These are phyloP conservation scores for Prunus salicina DNA, from an alignment of 306 rosid genomes.

Conservation along the genomic window DNA sequence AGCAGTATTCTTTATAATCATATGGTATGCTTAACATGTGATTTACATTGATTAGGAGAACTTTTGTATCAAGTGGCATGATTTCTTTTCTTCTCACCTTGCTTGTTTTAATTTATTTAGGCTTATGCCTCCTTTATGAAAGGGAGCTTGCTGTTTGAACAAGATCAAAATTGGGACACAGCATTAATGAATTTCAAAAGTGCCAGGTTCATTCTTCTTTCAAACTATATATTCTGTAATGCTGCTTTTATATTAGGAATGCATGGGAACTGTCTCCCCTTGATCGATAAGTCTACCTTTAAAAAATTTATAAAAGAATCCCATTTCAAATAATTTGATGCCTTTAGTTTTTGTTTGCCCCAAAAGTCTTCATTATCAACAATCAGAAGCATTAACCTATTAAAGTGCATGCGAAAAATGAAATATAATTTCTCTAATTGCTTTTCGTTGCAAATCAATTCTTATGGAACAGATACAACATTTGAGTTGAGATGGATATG, in stretches of 20 bases:
- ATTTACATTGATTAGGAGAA: background rate
- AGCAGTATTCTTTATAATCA: background rate
- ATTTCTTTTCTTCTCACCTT: conserved; percentile 10
- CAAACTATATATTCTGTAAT: background rate
- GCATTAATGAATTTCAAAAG: conserved; percentile 90
- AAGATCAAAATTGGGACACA: conserved; percentile 90
- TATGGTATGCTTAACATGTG: background rate
- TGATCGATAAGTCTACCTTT: background rate
- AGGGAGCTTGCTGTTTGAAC: conserved; percentile 93
- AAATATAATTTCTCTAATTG: background rate
- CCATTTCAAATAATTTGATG: background rate
- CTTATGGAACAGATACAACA: background rate
- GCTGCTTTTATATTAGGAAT: background rate
- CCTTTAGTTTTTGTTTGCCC: background rate
- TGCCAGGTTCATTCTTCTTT: conserved; percentile 70
- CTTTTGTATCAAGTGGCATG: background rate
- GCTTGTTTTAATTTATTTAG: conserved; percentile 33
- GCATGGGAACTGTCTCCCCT: background rate
- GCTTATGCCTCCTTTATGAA: conserved; percentile 96
- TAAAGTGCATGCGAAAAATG: background rate
- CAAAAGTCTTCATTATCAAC: background rate
- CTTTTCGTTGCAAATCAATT: background rate
- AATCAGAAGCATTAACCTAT: background rate
- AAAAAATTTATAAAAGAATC: background rate
- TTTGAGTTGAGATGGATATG: background rate